Base-by-base conservation (phyloP, 306 rosid genomes). In the Morella rubra region DNA sequence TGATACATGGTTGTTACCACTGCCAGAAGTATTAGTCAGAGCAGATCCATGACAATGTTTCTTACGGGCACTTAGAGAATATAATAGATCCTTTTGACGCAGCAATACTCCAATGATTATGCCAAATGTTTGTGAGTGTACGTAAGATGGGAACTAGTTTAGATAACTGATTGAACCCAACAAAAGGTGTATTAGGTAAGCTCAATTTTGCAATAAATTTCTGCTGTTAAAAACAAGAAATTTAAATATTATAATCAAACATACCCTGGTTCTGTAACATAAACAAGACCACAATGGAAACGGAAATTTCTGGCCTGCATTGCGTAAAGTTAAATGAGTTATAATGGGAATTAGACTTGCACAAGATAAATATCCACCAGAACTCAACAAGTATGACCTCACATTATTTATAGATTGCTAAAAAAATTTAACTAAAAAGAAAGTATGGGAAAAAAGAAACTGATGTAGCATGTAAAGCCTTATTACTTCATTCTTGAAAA, bases 301-400 rank as follows among this genome's bases (percentile, higher is more conserved):
- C 96, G 90, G 72, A 95, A 95, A 87, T 95, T 95, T 85, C 98
- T 90, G 56, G 98, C 98, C 98, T 95, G 95, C 84, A 77, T 68
- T 59, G 72, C 56, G 67, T 77, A 52, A 50, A 76, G 66, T 22
- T 60, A 64, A 67, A 75, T 75, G 69, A 82, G 84, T 64, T 52
- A 78, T 41, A 52, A 40, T 44, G 73, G 60, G 55, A 54, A 66
- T 71, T 69, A 79, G 65, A 79, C 44, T 67, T 76, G 49, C n/a
- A 77, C 20, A 52, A 58, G 71, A 68, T 18, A 69, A 51, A 8
- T 51, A 41, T n/a, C 20, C 7, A 37, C 18, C 69, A 45, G 16
- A 53, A 51, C 41, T 22, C 27, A 61, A 50, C 61, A 75, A n/a
- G 49, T 62, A 19, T 12, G 27, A 44, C 19, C 41, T 51, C 71